Evolutionary conservation across 2,329 filamentous ascomycete genomes (phyloP).

Genomic region (Stemphylium beticola): DNA sequence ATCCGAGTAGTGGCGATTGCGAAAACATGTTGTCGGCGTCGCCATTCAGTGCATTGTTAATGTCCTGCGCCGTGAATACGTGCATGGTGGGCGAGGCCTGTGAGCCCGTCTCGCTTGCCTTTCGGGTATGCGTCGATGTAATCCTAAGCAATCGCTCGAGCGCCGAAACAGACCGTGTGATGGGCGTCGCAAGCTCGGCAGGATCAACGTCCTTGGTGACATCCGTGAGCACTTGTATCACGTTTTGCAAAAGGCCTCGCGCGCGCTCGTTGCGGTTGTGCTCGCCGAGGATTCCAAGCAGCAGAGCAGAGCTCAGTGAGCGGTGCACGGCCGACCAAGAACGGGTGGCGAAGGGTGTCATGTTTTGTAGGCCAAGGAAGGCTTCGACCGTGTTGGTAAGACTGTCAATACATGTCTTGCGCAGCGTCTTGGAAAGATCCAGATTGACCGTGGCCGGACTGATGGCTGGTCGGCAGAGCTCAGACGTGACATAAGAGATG

Average conservation of each 20-base stretch:
- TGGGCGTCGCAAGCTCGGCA: slow-evolving; percentile 55
- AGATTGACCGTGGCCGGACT: slow-evolving; percentile 56
- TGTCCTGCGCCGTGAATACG: slow-evolving; percentile 46
- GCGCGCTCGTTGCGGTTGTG: slow-evolving; percentile 54
- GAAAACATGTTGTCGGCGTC: slow-evolving; percentile 37
- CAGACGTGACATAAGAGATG: slow-evolving; percentile 66
- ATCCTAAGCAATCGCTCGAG: slow-evolving; percentile 52
- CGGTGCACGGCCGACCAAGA: slow-evolving; percentile 54
- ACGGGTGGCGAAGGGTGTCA: slow-evolving; percentile 53
- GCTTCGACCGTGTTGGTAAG: slow-evolving; percentile 65
- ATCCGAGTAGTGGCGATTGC: slow-evolving; percentile 44
- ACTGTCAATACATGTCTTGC: slow-evolving; percentile 62
- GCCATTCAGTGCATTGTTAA: slow-evolving; percentile 44
- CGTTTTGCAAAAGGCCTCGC: slow-evolving; percentile 53
- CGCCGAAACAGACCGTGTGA: slow-evolving; percentile 55
- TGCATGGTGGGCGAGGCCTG: slow-evolving; percentile 41
- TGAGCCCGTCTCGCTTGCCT: slow-evolving; percentile 37
- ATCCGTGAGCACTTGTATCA: slow-evolving; percentile 55
- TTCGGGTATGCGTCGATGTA: slow-evolving; percentile 26
- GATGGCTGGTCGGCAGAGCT: slow-evolving; percentile 66
- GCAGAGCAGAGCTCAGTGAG: slow-evolving; percentile 52
- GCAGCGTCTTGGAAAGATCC: slow-evolving; percentile 56
- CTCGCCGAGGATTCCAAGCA: slow-evolving; percentile 55
- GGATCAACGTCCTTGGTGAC: slow-evolving; percentile 56
- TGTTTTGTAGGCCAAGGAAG: slow-evolving; percentile 64